phyloP scores from a whole-genome alignment of 2,329 filamentous ascomycete genomes.

The Juglanconis juglandina region DNA sequence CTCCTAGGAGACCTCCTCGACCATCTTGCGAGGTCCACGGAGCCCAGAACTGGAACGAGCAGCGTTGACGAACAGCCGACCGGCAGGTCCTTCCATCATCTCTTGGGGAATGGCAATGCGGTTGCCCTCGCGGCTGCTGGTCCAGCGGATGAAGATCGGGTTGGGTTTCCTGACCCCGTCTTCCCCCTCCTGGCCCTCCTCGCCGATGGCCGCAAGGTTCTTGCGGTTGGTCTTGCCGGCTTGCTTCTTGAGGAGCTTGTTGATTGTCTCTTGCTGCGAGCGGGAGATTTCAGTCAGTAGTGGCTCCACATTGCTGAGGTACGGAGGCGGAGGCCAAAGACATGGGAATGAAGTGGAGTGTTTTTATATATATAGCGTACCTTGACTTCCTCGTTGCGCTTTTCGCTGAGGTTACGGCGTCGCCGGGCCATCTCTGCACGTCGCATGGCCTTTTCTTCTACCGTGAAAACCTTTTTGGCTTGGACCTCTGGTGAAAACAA shows the following conservation, averaged over 20 bases:
- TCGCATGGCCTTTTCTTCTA: conserved; percentile 60
- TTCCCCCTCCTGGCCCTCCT: conserved; percentile 41
- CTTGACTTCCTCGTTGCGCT: conserved; percentile 63
- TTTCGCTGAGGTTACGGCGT: conserved; percentile 60
- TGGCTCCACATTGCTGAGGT: background rate
- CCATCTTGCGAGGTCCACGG: conserved; percentile 44
- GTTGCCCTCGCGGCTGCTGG: conserved; percentile 63
- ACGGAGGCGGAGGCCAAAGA: too few species aligned
- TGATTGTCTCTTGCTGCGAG: conserved; percentile 67
- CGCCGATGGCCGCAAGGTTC: conserved; percentile 42
- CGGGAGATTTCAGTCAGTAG: background rate
- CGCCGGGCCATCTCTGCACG: conserved; percentile 60
- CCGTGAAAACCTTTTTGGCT: conserved; percentile 60
- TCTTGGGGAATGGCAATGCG: conserved; percentile 64
- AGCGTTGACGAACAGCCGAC: conserved; percentile 50
- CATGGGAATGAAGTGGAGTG: too few species aligned
- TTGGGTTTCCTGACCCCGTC: conserved; percentile 43
- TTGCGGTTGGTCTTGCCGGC: conserved; percentile 69
- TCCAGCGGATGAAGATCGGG: conserved; percentile 66
- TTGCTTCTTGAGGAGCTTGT: conserved; percentile 83
- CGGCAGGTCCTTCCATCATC: conserved; percentile 62
- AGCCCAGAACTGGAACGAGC: conserved; percentile 10
- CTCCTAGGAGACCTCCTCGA: conserved; percentile 49
- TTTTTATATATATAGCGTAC: conserved; percentile 30
- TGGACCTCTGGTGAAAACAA: conserved; percentile 50